Evolutionary conservation across 2,329 filamentous ascomycete species (phyloP), one percentile per base, ranked within the genome.

Genomic region (Boeremia exigua): DNA sequence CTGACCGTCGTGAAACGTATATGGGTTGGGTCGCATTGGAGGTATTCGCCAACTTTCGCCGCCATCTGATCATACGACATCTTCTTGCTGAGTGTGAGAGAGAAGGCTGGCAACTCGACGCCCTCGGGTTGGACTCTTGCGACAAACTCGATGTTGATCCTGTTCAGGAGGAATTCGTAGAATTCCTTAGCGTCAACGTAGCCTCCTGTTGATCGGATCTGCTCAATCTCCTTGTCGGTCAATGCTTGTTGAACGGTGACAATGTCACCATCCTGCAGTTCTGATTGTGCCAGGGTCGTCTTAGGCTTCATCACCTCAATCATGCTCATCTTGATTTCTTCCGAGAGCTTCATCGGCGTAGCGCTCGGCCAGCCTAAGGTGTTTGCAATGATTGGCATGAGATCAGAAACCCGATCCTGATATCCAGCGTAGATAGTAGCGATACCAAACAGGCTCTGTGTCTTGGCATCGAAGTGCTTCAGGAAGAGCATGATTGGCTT

Each of bases 241-340:
- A 85, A 77, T 25, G 83, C 79, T 56, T 86, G 85, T 74, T 99
- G 95, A 78, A 98, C 97, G 71, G 93, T 96, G 53, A 99, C 87
- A 64, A 99, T 96, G 71, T 99, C 95, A 44, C 95, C 95, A 68
- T 99, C 94, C 73, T 98, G 94, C 23, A 99, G 89, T 74, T 99
- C 96, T 1, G 95, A 95, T 56, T 91, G 88, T 63, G 92, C 90
- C 56, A 99, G 83, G 0, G 92, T 92, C 70, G 92, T 87, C 78
- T 96, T 98, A 0, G 88, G 85, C 77, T 97, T 98, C 81, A 99
- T 89, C 6, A 86, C 84, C 72, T 99, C 96, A 63, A 99, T 96
- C 93, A 98, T 98, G 57, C 87, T 91, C 47, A 93, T 92, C 78
- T 98, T 99, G 78, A 99, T 98, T 80, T 99, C 95, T 83, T 99